These are phyloP conservation scores for Colletotrichum theobromicola DNA, from an alignment of 2,329 filamentous ascomycete genomes.

Conservation along the genomic window DNA sequence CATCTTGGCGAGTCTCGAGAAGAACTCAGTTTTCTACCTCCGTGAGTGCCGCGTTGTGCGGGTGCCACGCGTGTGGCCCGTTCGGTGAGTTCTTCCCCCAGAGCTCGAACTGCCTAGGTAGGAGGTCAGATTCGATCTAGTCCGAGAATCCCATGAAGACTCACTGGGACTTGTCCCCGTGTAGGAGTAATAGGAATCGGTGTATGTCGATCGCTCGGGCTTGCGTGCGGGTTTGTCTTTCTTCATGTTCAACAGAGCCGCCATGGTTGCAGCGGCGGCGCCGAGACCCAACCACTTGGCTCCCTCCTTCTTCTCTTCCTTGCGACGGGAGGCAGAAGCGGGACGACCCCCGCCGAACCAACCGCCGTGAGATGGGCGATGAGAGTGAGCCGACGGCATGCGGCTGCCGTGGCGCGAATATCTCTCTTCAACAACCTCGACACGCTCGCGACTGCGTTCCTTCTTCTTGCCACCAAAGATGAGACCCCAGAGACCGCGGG, in stretches of 20 bases:
- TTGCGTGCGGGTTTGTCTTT: constrained; percentile 52
- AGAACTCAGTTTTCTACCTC: constrained; percentile 25
- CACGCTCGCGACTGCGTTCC: constrained; percentile 52
- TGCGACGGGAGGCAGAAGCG: constrained; percentile 42
- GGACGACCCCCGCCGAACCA: constrained; percentile 58
- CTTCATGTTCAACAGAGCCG: constrained; percentile 58
- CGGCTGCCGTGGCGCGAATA: constrained; percentile 55
- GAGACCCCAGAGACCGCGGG: constrained; percentile 65
- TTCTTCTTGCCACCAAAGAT: constrained; percentile 65
- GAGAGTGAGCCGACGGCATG: constrained; percentile 44
- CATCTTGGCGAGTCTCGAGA: neutral
- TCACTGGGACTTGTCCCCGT: constrained; percentile 57
- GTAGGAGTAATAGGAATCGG: constrained; percentile 60
- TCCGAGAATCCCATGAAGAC: constrained; percentile 33
- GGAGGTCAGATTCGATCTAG: constrained; percentile 24
- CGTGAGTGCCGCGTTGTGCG: constrained; percentile 32
- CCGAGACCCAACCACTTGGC: constrained; percentile 59
- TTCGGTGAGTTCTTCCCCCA: constrained; percentile 43
- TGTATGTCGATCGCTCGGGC: constrained; percentile 47
- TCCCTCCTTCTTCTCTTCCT: constrained; percentile 55
- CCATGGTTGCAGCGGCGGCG: constrained; percentile 54
- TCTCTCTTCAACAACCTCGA: constrained; percentile 69
- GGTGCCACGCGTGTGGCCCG: constrained; percentile 18
- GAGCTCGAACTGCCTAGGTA: constrained; percentile 51
- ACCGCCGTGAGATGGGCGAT: constrained; percentile 58